Conservation (phyloP, 2,329 filamentous ascomycete species). For the Plectosphaerella cucumerina region DNA sequence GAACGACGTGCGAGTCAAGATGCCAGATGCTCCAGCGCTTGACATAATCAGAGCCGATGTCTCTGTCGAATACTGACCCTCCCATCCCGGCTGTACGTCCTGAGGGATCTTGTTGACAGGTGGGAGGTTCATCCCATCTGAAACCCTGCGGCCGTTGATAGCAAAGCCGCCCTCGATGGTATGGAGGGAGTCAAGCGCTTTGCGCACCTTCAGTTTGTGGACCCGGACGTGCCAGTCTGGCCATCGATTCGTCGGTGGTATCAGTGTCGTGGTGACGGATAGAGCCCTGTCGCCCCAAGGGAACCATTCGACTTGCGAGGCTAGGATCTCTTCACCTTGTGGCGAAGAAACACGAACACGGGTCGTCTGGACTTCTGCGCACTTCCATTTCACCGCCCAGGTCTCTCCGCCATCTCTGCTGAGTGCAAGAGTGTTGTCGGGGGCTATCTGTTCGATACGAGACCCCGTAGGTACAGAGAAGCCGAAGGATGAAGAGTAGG, state of each 20-base stretch:
- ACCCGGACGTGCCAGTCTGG: conserved; percentile 27
- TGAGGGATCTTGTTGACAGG: background rate
- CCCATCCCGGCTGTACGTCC: background rate
- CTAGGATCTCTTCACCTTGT: background rate
- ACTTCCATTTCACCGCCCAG: conserved; percentile 26
- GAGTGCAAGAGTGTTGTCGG: conserved; percentile 24
- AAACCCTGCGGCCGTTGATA: conserved; percentile 5
- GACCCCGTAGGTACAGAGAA: conserved; percentile 37
- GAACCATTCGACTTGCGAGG: conserved; percentile 12
- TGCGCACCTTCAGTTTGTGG: conserved; percentile 12
- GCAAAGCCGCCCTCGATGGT: conserved; percentile 19
- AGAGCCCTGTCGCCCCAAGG: conserved; percentile 22
- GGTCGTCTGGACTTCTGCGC: conserved; percentile 5
- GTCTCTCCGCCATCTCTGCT: conserved; percentile 25
- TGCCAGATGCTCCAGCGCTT: background rate
- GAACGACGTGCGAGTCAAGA: background rate
- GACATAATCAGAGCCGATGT: conserved; percentile 3
- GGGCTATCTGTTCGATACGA: conserved; percentile 27
- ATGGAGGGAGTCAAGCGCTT: conserved; percentile 1
- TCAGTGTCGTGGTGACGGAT: conserved; percentile 19
- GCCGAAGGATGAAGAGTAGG: conserved; percentile 42
- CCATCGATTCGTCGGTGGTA: conserved; percentile 24
- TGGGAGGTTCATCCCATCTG: conserved; percentile 3
- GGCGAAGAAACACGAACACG: background rate
- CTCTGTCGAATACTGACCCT: conserved; percentile 1